Conservation (phyloP, 2,329 filamentous ascomycete species). For the Venturia effusa region DNA sequence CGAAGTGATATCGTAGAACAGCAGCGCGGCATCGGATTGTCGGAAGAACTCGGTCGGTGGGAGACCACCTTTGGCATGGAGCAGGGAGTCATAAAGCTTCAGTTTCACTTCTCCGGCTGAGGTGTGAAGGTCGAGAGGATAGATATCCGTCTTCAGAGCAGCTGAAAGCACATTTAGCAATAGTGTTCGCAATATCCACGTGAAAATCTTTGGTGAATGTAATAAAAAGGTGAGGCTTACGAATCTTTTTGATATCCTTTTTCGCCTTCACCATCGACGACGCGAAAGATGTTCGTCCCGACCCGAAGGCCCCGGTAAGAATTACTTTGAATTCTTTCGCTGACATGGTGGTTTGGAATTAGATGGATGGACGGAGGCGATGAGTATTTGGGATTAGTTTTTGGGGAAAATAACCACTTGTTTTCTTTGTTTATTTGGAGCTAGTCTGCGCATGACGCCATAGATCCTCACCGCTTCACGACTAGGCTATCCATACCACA, state of each 20-base stretch:
- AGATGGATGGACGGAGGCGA: background rate
- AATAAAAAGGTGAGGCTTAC: background rate
- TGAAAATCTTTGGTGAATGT: too few relatives aligned
- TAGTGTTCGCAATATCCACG: background rate
- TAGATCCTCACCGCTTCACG: background rate
- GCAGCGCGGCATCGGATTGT: background rate
- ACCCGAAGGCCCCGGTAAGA: background rate
- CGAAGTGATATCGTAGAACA: conserved; percentile 4
- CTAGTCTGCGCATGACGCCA: background rate
- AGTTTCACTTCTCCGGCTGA: conserved; percentile 2
- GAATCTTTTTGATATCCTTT: background rate
- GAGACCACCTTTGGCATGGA: conserved; percentile 6
- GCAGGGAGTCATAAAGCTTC: background rate
- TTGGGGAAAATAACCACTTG: background rate
- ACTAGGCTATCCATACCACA: too few relatives aligned
- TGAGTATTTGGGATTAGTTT: background rate
- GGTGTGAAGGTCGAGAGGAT: background rate
- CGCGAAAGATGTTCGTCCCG: conserved; percentile 6
- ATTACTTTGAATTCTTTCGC: conserved; percentile 6
- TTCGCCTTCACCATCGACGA: conserved; percentile 4
- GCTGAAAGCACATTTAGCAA: background rate
- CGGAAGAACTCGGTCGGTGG: conserved; percentile 3
- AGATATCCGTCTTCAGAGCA: background rate
- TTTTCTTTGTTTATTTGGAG: background rate
- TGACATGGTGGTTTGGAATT: background rate